Base-by-base conservation (phyloP, 1,139 yeast species). In the Sugiyamaella paludigena region DNA sequence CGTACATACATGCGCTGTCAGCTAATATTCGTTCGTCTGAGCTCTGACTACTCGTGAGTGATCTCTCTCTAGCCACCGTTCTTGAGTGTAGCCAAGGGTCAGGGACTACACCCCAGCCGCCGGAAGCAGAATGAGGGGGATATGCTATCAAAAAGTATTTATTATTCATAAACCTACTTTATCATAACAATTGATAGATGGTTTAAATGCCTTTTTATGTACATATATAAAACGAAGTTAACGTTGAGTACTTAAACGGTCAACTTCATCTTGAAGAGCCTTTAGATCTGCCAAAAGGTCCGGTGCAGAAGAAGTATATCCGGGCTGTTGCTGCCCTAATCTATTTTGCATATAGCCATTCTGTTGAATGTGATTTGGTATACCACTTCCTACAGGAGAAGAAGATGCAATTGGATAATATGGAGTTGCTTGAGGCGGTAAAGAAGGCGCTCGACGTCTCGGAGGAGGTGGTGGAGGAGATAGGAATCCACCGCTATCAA, bases 191-290 rank as follows among this genome's bases (percentile, higher is more conserved):
- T n/a, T n/a, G n/a, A 19, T 19, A 19, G 24, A 19, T 19, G 24
- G 24, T n/a, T 19, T 19, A 19, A 19, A 19, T 19, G 24, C 24
- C 5, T 5, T 19, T 19, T 19, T 19, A 19, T 19, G 24, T 19
- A 19, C 24, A 19, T 4, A 19, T 3, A 4, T 19, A 19, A 19
- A 19, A 19, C 24, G 24, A 19, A 19, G 24, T 19, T 32, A 42
- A 9, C 35, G 34, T 12, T 42, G 40, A 11, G 59, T 51, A 30
- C 58, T 51, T 32, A 61, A 40, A 28, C 61, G 52, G 37, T 61
- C 59, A 15, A 62, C 65, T 47, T 61, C 65, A 7, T 58, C 63
- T 40, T 62, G 65, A 13, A 63, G 54, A 7, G 65, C 62, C 30
- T 54, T 50, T n/a, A 63, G 47, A 42, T 63, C 66, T 2, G 65